Evolutionary conservation across 768 basidiomycete species (phyloP), one percentile per base, ranked within the genome.

Genomic region (Punctularia strigosozonata): DNA sequence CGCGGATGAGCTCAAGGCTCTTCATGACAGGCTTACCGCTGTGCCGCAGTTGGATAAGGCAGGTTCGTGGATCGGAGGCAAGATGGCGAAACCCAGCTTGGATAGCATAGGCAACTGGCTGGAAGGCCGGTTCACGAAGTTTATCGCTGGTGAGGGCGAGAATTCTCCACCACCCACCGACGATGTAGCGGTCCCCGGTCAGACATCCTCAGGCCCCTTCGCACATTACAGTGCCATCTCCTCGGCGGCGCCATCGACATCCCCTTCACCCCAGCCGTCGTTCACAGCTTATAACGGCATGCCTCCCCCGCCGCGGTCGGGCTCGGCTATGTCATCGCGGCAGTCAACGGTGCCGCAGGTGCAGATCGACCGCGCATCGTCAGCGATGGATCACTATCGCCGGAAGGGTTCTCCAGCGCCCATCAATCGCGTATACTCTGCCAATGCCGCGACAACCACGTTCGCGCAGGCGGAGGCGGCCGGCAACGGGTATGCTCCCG

Each of bases 181-280:
- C 70, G 8, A 56, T 10, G 64, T 60, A 25, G 64, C 65, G 21
- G 51, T 25, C 24, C 58, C 57, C 35, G 62, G 66, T 36, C 64
- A 62, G 23, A 55, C 66, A 14, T 67, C 66, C 48, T 59, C 73
- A 4, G 94, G 92, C 4, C 87, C 94, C 6, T 97, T 98, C 60
- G 77, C 89, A 20, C 88, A 89, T 48, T 97, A 85, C 61, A 90
- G 84, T 46, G 79, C 87, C 5, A 94, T 99, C 43, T 85, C 92
- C 3, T 87, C 92, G 1, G 66, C 73, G 3, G 73, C 78, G 3
- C 71, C 76, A 17, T 86, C 88, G 5, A 75, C 79, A 4, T 73
- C 73, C 31, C 77, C 87, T 3, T 87, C 88, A 10, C 85, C 87
- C 1, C 79, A 74, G 45, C 81, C 72, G 24, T 74, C 69, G 5